phyloP scores from a whole-genome alignment of 352 stramenopile species.

The Phytophthora megakarya region DNA sequence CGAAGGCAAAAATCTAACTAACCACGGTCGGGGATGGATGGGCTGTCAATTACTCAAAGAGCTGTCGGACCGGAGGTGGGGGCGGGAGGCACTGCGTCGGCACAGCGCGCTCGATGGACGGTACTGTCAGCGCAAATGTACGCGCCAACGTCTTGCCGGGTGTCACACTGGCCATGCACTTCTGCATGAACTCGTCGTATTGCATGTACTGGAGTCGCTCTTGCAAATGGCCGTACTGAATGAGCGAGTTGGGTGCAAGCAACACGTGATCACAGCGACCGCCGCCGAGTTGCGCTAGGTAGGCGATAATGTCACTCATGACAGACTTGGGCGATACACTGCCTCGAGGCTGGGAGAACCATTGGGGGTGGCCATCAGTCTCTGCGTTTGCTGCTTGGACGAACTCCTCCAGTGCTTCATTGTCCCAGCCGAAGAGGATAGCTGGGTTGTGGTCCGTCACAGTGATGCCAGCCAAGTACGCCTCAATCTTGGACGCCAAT shows the following conservation, averaged over 20 bases:
- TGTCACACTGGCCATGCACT: slow-evolving; percentile 42
- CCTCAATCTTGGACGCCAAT: slow-evolving; percentile 39
- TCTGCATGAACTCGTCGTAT: slow-evolving; percentile 52
- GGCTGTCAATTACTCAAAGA: slow-evolving; percentile 50
- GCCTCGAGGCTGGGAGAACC: slow-evolving; percentile 42
- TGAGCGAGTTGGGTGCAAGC: slow-evolving; percentile 49
- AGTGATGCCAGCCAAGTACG: slow-evolving; percentile 36
- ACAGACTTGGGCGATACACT: slow-evolving; percentile 41
- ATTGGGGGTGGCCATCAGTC: slow-evolving; percentile 33
- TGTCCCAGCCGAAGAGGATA: slow-evolving; percentile 48
- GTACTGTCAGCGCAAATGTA: slow-evolving; percentile 42
- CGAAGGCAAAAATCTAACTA: slow-evolving; percentile 35
- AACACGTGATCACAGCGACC: slow-evolving; percentile 43
- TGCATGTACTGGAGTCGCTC: slow-evolving; percentile 54
- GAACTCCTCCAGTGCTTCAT: slow-evolving; percentile 42
- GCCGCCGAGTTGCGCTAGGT: slow-evolving; percentile 45
- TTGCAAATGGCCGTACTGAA: slow-evolving; percentile 51
- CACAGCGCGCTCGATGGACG: slow-evolving; percentile 34
- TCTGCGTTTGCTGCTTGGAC: slow-evolving; percentile 39
- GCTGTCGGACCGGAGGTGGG: slow-evolving; percentile 35
- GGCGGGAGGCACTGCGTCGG: slow-evolving; percentile 44
- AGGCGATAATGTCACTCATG: slow-evolving; percentile 43
- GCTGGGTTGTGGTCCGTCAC: slow-evolving; percentile 49
- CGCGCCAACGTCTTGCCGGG: slow-evolving; percentile 40
- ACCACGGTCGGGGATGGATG: slow-evolving; percentile 18